A percentile compares a stretch with the other conserved stretches of the same genome.
Conservation (phyloP, 139 green algal species). For the Edaphochlamys debaryana region DNA sequence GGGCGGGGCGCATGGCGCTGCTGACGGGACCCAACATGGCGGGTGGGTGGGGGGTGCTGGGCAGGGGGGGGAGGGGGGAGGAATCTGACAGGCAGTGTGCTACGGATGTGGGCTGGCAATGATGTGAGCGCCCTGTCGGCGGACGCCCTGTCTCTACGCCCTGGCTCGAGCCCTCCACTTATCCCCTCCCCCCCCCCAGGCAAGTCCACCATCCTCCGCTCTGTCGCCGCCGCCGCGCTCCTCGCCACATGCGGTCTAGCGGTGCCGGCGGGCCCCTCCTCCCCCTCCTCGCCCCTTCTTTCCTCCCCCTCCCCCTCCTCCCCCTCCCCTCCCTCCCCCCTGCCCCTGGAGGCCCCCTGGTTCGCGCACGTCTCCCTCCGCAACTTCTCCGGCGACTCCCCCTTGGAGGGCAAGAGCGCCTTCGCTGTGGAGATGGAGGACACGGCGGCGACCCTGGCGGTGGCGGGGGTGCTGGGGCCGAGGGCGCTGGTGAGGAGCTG, state of each 20-base stretch:
- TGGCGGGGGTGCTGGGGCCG: no score
- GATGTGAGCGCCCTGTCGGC: not conserved
- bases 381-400: conserved; percentile 84
- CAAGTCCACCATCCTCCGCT: conserved; percentile 92
- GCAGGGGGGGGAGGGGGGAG: not conserved
- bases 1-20: conserved; percentile 70
- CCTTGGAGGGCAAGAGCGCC: conserved; percentile 79
- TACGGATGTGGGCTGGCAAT: no score
- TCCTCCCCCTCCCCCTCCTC: no score
- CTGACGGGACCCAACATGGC: conserved; percentile 95
- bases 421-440: conserved; percentile 92
- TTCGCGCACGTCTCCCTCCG: conserved; percentile 1
- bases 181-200: conserved; percentile 49
- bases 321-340: not conserved
- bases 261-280: conserved; percentile 53
- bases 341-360: not conserved
- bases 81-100: not conserved
- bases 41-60: conserved; percentile 39
- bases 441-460: no score
- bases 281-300: no score
- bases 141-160: no score
- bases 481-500: no score
- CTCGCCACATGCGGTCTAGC: conserved; percentile 86
- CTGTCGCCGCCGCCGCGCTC: conserved; percentile 75
- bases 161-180: no score